Conservation (phyloP, 148 eudicot species). For the Rhododendron kiyosumense region DNA sequence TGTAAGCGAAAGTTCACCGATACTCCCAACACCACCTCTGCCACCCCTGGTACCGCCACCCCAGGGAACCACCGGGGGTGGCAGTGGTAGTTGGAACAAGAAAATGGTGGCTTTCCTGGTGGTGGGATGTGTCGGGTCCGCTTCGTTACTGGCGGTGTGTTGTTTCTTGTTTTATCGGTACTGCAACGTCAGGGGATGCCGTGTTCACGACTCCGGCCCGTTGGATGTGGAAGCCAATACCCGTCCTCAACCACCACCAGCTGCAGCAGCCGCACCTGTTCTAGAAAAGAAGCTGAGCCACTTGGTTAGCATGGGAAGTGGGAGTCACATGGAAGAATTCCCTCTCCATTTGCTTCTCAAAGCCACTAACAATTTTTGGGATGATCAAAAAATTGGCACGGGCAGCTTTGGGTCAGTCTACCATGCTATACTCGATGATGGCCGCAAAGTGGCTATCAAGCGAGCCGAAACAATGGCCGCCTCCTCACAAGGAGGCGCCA, state of each 20-base stretch:
- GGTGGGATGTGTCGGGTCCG: constrained; percentile 61
- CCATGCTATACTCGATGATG: constrained; percentile 43
- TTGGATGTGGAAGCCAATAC: constrained; percentile 30
- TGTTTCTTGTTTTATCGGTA: constrained; percentile 29
- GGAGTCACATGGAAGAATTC: constrained; percentile 55
- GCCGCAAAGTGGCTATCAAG: constrained; percentile 66
- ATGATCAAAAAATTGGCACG: constrained; percentile 50
- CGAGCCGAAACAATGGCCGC: constrained; percentile 42
- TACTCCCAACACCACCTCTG: background rate
- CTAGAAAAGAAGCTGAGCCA: constrained; percentile 69
- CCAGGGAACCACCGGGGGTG: background rate
- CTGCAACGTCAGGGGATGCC: constrained; percentile 34
- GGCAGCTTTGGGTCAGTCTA: constrained; percentile 93
- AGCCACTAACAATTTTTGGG: constrained; percentile 67
- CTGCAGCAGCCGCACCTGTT: background rate
- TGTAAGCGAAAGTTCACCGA: background rate
- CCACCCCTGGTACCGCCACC: constrained; percentile 16
- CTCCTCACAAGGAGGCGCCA: background rate
- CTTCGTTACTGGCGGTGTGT: constrained; percentile 24
- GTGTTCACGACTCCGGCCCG: constrained; percentile 80
- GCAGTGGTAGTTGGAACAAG: constrained; percentile 27
- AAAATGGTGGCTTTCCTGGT: constrained; percentile 53
- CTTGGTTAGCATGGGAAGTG: constrained; percentile 49
- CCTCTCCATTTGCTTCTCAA: constrained; percentile 37
- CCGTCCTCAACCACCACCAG: background rate